Conservation (phyloP, 2,329 filamentous ascomycete genomes). For the Microcyclosporella mali region DNA sequence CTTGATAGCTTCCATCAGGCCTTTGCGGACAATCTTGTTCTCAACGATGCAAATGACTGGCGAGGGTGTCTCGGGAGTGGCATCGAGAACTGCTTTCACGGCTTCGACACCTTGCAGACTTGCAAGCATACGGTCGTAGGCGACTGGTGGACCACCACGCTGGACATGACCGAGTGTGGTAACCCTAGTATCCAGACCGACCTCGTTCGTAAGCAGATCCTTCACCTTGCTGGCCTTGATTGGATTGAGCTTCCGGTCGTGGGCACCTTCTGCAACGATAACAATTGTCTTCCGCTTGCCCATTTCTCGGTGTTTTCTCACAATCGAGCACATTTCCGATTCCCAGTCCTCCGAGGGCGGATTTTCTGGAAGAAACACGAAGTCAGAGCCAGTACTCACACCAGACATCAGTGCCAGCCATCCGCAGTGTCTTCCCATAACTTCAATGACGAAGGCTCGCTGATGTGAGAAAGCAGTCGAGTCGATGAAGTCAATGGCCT, state of each 20-base stretch:
- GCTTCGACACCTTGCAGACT: constrained; percentile 93
- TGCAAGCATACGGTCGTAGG: constrained; percentile 88
- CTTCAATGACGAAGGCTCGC: constrained; percentile 92
- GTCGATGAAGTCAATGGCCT: constrained; percentile 94
- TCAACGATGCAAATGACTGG: constrained; percentile 95
- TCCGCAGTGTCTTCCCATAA: constrained; percentile 97
- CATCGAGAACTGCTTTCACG: constrained; percentile 83
- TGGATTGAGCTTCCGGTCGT: constrained; percentile 75
- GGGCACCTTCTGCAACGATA: constrained; percentile 91
- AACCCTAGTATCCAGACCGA: constrained; percentile 84
- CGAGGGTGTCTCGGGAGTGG: constrained; percentile 80
- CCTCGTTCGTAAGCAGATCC: constrained; percentile 72
- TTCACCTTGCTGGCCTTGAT: constrained; percentile 79
- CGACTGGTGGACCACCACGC: constrained; percentile 82
- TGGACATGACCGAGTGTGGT: constrained; percentile 97
- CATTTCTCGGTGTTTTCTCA: constrained; percentile 71
- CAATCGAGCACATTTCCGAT: constrained; percentile 74
- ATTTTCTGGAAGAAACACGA: constrained; percentile 93
- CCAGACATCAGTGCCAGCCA: constrained; percentile 96
- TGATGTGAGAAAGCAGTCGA: constrained; percentile 92
- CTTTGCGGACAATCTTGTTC: constrained; percentile 92
- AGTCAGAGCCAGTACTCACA: constrained; percentile 91
- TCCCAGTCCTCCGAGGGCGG: constrained; percentile 84
- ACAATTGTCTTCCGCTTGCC: constrained; percentile 98
- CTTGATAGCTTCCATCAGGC: constrained; percentile 79